These are phyloP conservation scores for Elongisporangium anandrum DNA, from an alignment of 352 stramenopile species.

Conservation along the genomic window DNA sequence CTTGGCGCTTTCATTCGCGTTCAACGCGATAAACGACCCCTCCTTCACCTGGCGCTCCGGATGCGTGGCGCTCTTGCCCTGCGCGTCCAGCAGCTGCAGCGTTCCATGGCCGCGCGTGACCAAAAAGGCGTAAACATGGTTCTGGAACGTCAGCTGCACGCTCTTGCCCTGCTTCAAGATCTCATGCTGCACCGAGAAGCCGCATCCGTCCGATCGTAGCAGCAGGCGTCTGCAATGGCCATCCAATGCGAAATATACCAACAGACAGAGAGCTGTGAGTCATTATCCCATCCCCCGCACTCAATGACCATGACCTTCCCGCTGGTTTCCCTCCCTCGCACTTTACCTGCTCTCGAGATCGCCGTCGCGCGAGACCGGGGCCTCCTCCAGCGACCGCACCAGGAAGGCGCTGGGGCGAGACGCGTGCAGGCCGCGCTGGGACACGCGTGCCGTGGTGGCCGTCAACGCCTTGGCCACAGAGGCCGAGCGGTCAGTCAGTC, in stretches of 20 bases:
- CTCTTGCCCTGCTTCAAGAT: slow-evolving; percentile 46
- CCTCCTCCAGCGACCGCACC: neutral
- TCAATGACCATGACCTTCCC: neutral
- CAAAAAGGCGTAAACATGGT: slow-evolving; percentile 72
- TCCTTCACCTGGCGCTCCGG: slow-evolving; percentile 33
- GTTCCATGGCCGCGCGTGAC: slow-evolving; percentile 53
- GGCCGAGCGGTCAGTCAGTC: neutral
- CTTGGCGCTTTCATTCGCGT: slow-evolving; percentile 44
- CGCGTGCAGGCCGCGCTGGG: neutral
- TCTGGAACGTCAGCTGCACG: slow-evolving; percentile 63
- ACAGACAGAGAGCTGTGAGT: neutral
- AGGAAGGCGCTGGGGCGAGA: neutral
- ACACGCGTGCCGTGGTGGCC: neutral
- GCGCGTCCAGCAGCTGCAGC: slow-evolving; percentile 47
- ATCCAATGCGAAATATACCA: slow-evolving; percentile 1
- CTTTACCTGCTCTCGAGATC: neutral
- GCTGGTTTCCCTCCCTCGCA: neutral
- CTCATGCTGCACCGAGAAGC: slow-evolving; percentile 79
- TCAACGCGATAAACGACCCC: slow-evolving; percentile 59
- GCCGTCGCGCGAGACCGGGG: neutral
- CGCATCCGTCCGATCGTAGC: slow-evolving; percentile 60
- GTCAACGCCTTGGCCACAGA: neutral
- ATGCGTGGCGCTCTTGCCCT: slow-evolving; percentile 23
- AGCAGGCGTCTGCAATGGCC: slow-evolving; percentile 43
- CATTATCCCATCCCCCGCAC: neutral